Percentiles rank a stretch among this genome's conserved stretches.
phyloP scores from a whole-genome alignment of 768 basidiomycete genomes.

The Inosperma sp. region DNA sequence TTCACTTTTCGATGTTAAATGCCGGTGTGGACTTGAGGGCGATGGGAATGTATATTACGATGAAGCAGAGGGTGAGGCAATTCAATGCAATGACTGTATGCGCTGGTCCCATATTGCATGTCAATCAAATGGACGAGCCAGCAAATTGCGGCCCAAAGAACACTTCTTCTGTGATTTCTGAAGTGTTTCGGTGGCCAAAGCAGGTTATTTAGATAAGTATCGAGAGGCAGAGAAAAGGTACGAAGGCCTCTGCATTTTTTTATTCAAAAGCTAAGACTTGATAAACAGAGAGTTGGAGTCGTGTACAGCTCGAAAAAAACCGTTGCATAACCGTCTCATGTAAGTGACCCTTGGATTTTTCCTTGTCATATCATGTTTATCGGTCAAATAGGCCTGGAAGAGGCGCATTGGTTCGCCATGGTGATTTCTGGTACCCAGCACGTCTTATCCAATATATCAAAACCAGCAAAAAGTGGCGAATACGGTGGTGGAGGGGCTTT shows the following conservation, averaged over 20 bases:
- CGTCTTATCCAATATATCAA: constrained; percentile 13
- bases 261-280: background rate
- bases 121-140: constrained; percentile 16
- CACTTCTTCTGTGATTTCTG: constrained; percentile 14
- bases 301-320: background rate
- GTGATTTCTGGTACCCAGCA: constrained; percentile 23
- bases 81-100: constrained; percentile 17
- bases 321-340: background rate
- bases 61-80: constrained; percentile 7
- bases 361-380: background rate
- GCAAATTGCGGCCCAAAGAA: background rate
- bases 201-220: background rate
- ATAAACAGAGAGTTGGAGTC: background rate
- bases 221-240: background rate
- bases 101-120: constrained; percentile 23
- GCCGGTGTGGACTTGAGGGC: constrained; percentile 17
- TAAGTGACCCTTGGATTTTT: background rate
- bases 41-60: constrained; percentile 16
- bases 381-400: constrained; percentile 12
- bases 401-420: constrained; percentile 17
- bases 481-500: constrained; percentile 18
- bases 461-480: constrained; percentile 10
- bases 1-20: constrained; percentile 12
- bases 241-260: background rate
- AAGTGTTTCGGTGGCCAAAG: background rate